Evolutionary conservation across 805 yeast genomes (phyloP).

Genomic region (Wickerhamia fluorescens): DNA sequence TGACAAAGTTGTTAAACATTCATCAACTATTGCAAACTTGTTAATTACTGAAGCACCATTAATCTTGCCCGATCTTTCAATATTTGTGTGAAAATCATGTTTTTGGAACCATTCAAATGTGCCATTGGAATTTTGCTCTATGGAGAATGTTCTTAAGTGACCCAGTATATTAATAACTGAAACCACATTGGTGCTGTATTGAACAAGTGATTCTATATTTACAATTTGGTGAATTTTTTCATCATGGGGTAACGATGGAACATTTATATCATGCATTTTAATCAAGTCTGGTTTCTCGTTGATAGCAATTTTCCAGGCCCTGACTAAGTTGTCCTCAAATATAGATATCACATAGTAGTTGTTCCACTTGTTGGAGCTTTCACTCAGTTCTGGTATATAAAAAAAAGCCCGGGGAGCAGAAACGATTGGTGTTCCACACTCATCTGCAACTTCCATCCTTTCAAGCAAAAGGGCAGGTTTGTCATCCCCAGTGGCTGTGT

Average conservation of each 20-base stretch:
- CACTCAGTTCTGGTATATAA: too few relatives aligned
- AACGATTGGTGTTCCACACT: too few relatives aligned
- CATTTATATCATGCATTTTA: constrained; percentile 19
- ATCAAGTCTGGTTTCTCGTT: constrained; percentile 5
- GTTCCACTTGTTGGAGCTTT: too few relatives aligned
- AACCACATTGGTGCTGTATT: constrained; percentile 31
- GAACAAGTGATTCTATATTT: constrained; percentile 42
- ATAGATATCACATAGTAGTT: constrained; percentile 34
- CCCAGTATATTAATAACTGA: constrained; percentile 48
- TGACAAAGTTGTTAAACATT: constrained; percentile 41
- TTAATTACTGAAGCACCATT: constrained; percentile 66
- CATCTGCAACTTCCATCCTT: too few relatives aligned
- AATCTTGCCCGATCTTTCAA: constrained; percentile 43
- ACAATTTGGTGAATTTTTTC: constrained; percentile 39
- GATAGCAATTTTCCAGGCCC: constrained; percentile 41
- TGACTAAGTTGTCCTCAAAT: constrained; percentile 27
- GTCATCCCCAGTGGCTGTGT: constrained; percentile 23
- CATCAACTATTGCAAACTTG: constrained; percentile 69
- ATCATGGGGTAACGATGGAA: constrained; percentile 34
- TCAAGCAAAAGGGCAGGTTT: constrained; percentile 7
- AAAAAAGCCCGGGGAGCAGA: too few relatives aligned
- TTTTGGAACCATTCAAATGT: constrained; percentile 44
- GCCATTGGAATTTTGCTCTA: constrained; percentile 18
- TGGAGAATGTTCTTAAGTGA: constrained; percentile 13
- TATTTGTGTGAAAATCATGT: constrained; percentile 48